Evolutionary conservation across 1,284 basidiomycete species (phyloP), one percentile per base, ranked within the genome.

Genomic region (Pseudozyma pruni): DNA sequence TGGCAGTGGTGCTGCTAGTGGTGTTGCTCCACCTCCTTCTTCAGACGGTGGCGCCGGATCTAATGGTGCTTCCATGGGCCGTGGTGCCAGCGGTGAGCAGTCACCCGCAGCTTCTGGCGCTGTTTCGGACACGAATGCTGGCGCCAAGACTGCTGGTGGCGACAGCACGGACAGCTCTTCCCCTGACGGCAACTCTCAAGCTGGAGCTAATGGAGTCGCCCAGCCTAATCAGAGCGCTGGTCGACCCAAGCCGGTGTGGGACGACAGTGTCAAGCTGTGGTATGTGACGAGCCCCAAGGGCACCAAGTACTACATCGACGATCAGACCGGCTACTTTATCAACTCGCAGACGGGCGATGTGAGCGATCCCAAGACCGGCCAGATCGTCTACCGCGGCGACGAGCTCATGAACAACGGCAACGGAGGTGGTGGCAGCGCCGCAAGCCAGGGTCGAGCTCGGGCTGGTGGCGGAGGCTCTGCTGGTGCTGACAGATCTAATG

Each of bases 321-420:
- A 9, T 5, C 4, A 38, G 17, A 52, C 38, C 7, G 60, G 60
- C 41, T 35, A n/a, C 7, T 25, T 58, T 40, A 51, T 55, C 43
- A 66, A 59, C 55, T 53, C 62, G 38, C 29, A 13, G 4, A 59
- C 51, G 1, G 16, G 35, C 8, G 52, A 69, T 14, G 38, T 58
- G 38, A 60, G 53, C 37, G 66, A 69, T 29, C 59, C 66, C 32
- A 39, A 48, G 47, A 60, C 63, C 3, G 63, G 63, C n/a, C 22
- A 45, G 32, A 60, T 67, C 19, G 20, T 67, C 9, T 8, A 49
- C 8, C 14, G 40, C 3, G 60, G 44, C 0, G n/a, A 27, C 14
- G 10, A 45, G 14, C 43, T 13, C 29, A n/a, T 23, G 34, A 19
- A 23, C n/a, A 20, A 11, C 8, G 43, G 32, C 6, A 14, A 14